These are phyloP conservation scores for Gracilaria domingensis DNA, from an alignment of 23 red algal species.

Conservation along the genomic window DNA sequence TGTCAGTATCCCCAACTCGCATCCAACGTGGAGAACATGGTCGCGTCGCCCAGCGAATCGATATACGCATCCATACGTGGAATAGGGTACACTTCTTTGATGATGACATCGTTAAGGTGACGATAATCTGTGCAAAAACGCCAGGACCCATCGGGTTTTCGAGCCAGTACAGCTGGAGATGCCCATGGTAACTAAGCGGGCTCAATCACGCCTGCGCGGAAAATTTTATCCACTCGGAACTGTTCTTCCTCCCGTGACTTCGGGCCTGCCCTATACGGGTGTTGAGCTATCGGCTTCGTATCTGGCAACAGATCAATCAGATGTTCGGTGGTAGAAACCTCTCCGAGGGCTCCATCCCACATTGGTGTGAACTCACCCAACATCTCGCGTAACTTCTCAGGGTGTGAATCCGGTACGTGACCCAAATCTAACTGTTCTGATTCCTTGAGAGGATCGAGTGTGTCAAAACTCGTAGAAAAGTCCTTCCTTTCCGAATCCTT, in stretches of 20 bases:
- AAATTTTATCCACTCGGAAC: background rate
- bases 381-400: background rate
- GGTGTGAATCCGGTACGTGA: background rate
- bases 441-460: background rate
- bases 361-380: background rate
- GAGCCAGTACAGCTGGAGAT: background rate
- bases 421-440: no score
- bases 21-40: background rate
- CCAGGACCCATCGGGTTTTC: background rate
- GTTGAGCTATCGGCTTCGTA: background rate
- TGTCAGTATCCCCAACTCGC: slow-evolving; percentile 3
- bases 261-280: background rate
- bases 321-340: slow-evolving; percentile 6
- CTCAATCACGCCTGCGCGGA: background rate
- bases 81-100: background rate
- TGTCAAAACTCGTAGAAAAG: background rate
- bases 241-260: background rate
- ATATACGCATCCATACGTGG: slow-evolving; percentile 13
- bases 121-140: background rate
- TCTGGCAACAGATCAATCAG: background rate
- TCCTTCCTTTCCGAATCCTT: background rate
- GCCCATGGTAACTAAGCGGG: background rate
- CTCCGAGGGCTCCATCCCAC: background rate
- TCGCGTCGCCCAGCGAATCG: background rate
- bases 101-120: no score